Percentiles rank a stretch among this genome's conserved stretches.
Conservation (phyloP, 495 filamentous ascomycete genomes). For the Polyplosphaeria fusca region DNA sequence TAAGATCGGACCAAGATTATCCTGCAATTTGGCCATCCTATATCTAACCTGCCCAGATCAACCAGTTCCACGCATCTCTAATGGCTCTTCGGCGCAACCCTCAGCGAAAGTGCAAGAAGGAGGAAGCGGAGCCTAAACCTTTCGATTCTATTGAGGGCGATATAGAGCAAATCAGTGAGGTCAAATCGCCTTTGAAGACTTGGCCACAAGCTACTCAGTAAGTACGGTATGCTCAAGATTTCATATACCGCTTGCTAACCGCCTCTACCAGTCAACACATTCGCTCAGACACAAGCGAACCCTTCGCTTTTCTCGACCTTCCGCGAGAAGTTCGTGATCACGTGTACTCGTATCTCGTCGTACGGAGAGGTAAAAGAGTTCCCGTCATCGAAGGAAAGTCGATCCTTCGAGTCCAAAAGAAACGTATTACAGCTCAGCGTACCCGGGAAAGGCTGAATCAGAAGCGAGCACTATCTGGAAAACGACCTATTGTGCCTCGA, state of each 20-base stretch:
- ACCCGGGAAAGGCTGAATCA: conserved; percentile 21
- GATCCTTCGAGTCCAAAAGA: conserved; percentile 16
- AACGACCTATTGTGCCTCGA: conserved; percentile 11
- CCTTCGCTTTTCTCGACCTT: conserved; percentile 23
- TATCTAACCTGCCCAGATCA: conserved; percentile 25
- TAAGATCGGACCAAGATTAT: background rate
- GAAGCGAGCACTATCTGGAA: conserved; percentile 12
- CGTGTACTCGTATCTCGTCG: conserved; percentile 27
- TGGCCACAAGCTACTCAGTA: background rate
- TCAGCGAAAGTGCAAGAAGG: conserved; percentile 23
- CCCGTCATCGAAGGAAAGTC: conserved; percentile 15
- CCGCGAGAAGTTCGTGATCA: conserved; percentile 28
- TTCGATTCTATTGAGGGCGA: background rate
- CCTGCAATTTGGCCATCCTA: background rate
- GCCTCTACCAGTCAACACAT: background rate
- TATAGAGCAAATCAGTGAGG: background rate
- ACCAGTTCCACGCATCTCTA: conserved; percentile 26
- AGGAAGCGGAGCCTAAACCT: background rate
- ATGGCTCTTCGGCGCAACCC: conserved; percentile 27
- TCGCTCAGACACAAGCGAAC: background rate
- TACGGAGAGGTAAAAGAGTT: conserved; percentile 7
- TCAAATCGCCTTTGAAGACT: background rate
- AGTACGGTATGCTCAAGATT: background rate
- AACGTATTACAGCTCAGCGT: conserved; percentile 11
- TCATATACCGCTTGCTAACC: background rate